These are phyloP conservation scores for Actinidia arguta DNA, from an alignment of 179 eudicot species.

Conservation along the genomic window DNA sequence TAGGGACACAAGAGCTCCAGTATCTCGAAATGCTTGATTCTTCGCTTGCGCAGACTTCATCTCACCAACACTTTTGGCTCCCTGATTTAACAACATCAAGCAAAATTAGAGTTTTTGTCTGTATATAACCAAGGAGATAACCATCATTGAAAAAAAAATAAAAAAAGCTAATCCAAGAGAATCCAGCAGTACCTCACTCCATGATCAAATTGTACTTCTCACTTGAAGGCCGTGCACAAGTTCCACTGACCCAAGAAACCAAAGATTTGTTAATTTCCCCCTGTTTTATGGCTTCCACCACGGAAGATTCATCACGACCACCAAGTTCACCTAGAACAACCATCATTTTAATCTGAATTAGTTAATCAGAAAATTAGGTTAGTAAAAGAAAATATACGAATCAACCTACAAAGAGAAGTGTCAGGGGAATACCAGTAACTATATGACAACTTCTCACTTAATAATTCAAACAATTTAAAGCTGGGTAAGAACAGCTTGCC, in stretches of 20 bases:
- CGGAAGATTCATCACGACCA: slow-evolving; percentile 97
- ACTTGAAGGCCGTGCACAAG: slow-evolving; percentile 96
- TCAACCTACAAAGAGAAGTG: neutral
- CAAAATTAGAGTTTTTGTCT: slow-evolving; percentile 15
- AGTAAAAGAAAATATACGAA: slow-evolving; percentile 2
- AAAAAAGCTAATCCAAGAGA: neutral
- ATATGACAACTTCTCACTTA: neutral
- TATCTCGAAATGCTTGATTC: slow-evolving; percentile 92
- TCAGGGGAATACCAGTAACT: neutral
- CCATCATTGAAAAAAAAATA: neutral
- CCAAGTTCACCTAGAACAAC: slow-evolving; percentile 99
- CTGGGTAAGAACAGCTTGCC: neutral
- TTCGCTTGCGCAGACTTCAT: slow-evolving; percentile 99
- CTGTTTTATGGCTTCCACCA: slow-evolving; percentile 96
- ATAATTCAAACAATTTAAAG: neutral
- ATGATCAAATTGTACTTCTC: slow-evolving; percentile 99
- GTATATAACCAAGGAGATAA: neutral
- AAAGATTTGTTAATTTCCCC: slow-evolving; percentile 93
- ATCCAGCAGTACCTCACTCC: slow-evolving; percentile 61
- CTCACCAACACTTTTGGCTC: slow-evolving; percentile 98
- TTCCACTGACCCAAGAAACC: slow-evolving; percentile 99
- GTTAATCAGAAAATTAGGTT: slow-evolving; percentile 25
- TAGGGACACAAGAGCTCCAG: slow-evolving; percentile 97
- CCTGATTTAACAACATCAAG: slow-evolving; percentile 47
- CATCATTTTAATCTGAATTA: slow-evolving; percentile 81